phyloP scores from a whole-genome alignment of 805 yeast genomes.

The Metschnikowia lunata region DNA sequence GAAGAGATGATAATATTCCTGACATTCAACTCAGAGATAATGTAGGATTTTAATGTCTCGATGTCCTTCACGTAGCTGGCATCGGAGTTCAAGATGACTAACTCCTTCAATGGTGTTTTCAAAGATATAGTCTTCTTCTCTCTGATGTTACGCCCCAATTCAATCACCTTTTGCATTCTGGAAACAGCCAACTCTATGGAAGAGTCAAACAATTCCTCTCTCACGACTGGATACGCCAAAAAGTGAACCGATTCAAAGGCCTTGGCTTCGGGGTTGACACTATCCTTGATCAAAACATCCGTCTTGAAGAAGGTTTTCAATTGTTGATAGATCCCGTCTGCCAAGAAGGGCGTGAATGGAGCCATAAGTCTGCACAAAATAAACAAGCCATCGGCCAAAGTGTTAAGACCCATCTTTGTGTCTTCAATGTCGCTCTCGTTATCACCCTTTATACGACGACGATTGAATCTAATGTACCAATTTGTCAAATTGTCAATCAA shows the following conservation, averaged over 20 bases:
- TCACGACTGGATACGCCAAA: constrained; percentile 82
- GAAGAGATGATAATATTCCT: constrained; percentile 82
- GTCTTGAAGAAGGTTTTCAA: constrained; percentile 60
- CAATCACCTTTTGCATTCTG: constrained; percentile 96
- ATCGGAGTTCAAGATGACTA: constrained; percentile 83
- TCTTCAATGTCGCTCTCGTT: constrained; percentile 76
- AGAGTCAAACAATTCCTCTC: constrained; percentile 74
- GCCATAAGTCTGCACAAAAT: constrained; percentile 95
- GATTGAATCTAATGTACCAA: constrained; percentile 98
- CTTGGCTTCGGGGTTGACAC: constrained; percentile 39
- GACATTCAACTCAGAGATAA: constrained; percentile 87
- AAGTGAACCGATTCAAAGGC: constrained; percentile 89
- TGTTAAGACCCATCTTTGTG: constrained; percentile 81
- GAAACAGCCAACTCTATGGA: constrained; percentile 82
- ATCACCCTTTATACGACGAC: constrained; percentile 92
- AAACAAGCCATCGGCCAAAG: constrained; percentile 84
- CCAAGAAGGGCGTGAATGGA: constrained; percentile 94
- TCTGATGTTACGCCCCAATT: constrained; percentile 92
- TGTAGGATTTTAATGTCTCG: constrained; percentile 70
- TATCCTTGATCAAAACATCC: constrained; percentile 45
- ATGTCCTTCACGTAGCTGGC: constrained; percentile 70
- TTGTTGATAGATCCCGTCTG: constrained; percentile 83
- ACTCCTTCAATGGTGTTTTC: constrained; percentile 88
- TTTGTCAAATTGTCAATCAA: constrained; percentile 94
- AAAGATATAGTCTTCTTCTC: constrained; percentile 91